A percentile compares a stretch with the other conserved stretches of the same genome.
Evolutionary conservation across 805 yeast species (phyloP).

Genomic region (Pichia phayaonensis): DNA sequence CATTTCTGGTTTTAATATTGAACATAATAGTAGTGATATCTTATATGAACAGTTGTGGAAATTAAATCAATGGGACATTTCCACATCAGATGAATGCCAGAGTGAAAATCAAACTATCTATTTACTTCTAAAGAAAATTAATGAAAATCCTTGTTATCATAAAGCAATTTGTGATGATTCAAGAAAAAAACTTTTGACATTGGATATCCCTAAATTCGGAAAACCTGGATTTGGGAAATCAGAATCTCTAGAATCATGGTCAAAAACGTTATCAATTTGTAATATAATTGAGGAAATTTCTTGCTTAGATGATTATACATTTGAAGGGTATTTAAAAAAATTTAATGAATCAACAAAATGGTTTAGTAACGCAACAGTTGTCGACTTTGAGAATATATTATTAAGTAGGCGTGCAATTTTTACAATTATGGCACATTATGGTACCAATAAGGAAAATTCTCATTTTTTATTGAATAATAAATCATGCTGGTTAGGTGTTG

Average conservation of each 20-base stretch:
- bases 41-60: constrained; percentile 68
- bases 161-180: constrained; percentile 16
- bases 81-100: constrained; percentile 32
- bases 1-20: background rate
- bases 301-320: constrained; percentile 7
- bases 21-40: constrained; percentile 12
- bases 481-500: constrained; percentile 17
- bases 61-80: constrained; percentile 69
- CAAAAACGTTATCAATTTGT: constrained; percentile 27
- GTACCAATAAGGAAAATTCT: background rate
- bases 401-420: constrained; percentile 34
- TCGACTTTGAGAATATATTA: constrained; percentile 36
- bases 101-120: constrained; percentile 45
- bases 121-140: constrained; percentile 39
- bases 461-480: background rate
- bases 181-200: constrained; percentile 1
- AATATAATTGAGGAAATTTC: constrained; percentile 18
- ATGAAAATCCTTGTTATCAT: constrained; percentile 26
- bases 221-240: background rate
- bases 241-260: constrained; percentile 21
- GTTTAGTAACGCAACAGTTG: constrained; percentile 31
- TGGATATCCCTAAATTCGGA: background rate
- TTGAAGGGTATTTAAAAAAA: constrained; percentile 5
- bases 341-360: constrained; percentile 26
- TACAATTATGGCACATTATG: constrained; percentile 18